A percentile compares a stretch with the other conserved stretches of the same genome.
Evolutionary conservation across 2,329 filamentous ascomycete species (phyloP).

Genomic region (Penicillium sp.): DNA sequence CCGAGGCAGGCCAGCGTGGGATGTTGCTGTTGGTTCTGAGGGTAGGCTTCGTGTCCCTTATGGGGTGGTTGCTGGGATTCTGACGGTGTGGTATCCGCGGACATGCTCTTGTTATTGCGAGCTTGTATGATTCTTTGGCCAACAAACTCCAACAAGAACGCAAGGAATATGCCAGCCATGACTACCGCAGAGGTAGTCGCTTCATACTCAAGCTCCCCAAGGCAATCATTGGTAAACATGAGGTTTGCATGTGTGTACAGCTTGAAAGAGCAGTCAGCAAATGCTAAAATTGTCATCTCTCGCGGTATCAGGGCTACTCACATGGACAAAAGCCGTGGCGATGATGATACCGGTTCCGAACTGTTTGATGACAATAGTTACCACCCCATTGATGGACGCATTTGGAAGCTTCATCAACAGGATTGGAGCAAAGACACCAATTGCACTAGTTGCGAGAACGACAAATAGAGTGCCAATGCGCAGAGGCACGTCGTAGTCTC

Average conservation of each 20-base stretch:
- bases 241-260: constrained; percentile 68
- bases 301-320: constrained; percentile 17
- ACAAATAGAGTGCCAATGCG: constrained; percentile 70
- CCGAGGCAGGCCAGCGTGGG: constrained; percentile 27
- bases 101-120: constrained; percentile 13
- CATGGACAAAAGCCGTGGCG: constrained; percentile 41
- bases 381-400: constrained; percentile 44
- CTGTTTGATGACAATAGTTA: constrained; percentile 65
- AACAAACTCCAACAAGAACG: constrained; percentile 67
- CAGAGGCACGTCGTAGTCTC: constrained; percentile 65
- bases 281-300: neutral
- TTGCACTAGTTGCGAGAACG: constrained; percentile 62
- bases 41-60: constrained; percentile 5
- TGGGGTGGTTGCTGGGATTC: constrained; percentile 5
- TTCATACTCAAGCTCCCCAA: constrained; percentile 65
- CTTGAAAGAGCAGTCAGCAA: constrained; percentile 38
- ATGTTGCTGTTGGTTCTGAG: constrained; percentile 7
- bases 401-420: constrained; percentile 58
- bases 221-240: constrained; percentile 68
- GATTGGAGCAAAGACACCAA: constrained; percentile 68
- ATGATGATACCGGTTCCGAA: constrained; percentile 43
- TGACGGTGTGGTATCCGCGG: constrained; percentile 8
- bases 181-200: constrained; percentile 65
- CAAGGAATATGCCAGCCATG: constrained; percentile 69
- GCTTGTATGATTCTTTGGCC: constrained; percentile 56